Conservation (phyloP, 345 rosid species). For the Durio zibethinus region DNA sequence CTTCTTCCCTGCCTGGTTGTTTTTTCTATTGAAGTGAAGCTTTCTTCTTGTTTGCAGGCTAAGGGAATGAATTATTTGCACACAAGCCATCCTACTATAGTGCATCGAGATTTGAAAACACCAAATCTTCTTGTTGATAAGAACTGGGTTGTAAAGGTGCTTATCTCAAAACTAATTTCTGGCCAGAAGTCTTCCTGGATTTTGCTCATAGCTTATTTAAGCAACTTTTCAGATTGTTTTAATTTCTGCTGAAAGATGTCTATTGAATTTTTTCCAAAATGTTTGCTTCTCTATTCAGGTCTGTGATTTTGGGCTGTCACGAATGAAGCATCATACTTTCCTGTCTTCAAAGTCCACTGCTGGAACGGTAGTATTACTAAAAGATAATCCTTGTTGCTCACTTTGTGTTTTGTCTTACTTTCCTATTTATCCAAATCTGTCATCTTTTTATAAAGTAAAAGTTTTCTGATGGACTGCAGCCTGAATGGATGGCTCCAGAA, state of each 20-base stretch:
- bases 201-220: not conserved
- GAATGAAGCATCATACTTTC: conserved; percentile 84
- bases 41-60: conserved; percentile 51
- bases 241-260: not conserved
- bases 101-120: conserved; percentile 95
- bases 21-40: conserved; percentile 2
- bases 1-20: not conserved
- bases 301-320: conserved; percentile 96
- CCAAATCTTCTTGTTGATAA: conserved; percentile 96
- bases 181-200: not conserved
- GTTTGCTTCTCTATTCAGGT: conserved; percentile 42
- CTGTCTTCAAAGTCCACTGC: conserved; percentile 95
- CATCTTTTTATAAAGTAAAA: not conserved
- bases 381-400: not conserved
- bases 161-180: not conserved
- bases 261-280: not conserved
- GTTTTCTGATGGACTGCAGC: conserved; percentile 48
- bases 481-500: conserved; percentile 99
- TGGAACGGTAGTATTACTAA: conserved; percentile 65
- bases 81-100: conserved; percentile 88
- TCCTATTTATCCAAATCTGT: not conserved
- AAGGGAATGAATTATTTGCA: conserved; percentile 97
- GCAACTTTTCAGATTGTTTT: not conserved
- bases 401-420: not conserved
- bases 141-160: conserved; percentile 95